phyloP scores from a whole-genome alignment of 306 rosid species.

The Prosopis cineraria region DNA sequence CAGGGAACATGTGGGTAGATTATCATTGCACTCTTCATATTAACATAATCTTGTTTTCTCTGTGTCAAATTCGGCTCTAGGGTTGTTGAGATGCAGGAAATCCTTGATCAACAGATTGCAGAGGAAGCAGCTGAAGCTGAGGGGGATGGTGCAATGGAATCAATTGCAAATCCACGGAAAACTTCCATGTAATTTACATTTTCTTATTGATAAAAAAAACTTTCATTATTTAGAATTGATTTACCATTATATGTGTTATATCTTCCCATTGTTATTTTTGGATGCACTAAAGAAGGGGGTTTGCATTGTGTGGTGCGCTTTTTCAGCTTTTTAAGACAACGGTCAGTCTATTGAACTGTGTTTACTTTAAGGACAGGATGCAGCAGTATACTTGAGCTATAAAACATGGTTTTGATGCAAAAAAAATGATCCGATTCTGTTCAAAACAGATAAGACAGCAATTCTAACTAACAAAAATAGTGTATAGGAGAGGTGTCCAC shows the following conservation, averaged over 20 bases:
- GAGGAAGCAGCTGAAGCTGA: slow-evolving; percentile 99
- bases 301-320: background rate
- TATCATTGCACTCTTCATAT: slow-evolving; percentile 27
- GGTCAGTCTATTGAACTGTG: background rate
- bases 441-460: background rate
- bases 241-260: slow-evolving; percentile 19
- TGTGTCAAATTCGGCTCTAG: slow-evolving; percentile 39
- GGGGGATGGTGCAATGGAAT: slow-evolving; percentile 78
- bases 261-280: background rate
- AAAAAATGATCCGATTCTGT: background rate
- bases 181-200: slow-evolving; percentile 51
- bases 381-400: background rate
- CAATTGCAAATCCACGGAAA: slow-evolving; percentile 76
- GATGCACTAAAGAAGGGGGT: background rate
- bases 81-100: slow-evolving; percentile 99
- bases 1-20: background rate
- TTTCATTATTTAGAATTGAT: slow-evolving; percentile 32
- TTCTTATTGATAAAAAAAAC: slow-evolving; percentile 7
- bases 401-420: background rate
- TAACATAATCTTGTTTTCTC: slow-evolving; percentile 32
- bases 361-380: background rate
- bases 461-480: background rate
- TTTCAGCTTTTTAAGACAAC: background rate
- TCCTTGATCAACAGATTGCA: slow-evolving; percentile 92
- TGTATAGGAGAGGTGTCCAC: no score